Conservation (phyloP, 2,329 filamentous ascomycete species). For the Cladosporium halotolerans region DNA sequence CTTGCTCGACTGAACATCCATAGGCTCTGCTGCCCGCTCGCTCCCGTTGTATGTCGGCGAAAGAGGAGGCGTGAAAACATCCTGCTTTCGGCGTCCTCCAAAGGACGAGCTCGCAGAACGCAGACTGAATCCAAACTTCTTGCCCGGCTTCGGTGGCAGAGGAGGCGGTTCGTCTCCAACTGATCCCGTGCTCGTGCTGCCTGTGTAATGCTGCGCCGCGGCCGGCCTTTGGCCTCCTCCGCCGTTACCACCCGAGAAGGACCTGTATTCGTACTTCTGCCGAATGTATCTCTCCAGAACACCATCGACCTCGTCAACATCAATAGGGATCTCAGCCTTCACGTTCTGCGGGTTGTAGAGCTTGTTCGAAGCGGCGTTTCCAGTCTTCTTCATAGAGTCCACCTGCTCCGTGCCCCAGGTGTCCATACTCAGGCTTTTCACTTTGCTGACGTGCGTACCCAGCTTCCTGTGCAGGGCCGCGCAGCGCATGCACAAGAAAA, state of each 20-base stretch:
- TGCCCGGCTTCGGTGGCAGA: slow-evolving; percentile 54
- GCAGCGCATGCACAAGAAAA: slow-evolving; percentile 97
- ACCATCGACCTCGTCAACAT: slow-evolving; percentile 85
- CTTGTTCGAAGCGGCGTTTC: slow-evolving; percentile 80
- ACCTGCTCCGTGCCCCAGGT: slow-evolving; percentile 95
- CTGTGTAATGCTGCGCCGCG: slow-evolving; percentile 48
- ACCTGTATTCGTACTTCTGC: slow-evolving; percentile 77
- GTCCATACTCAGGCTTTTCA: slow-evolving; percentile 98
- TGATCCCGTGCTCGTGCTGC: slow-evolving; percentile 45
- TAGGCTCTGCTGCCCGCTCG: slow-evolving; percentile 18
- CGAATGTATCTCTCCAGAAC: slow-evolving; percentile 94
- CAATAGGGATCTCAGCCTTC: slow-evolving; percentile 77
- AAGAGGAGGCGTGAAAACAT: slow-evolving; percentile 31
- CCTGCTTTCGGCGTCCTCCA: slow-evolving; percentile 50
- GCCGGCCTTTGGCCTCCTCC: slow-evolving; percentile 18
- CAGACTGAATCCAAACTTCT: slow-evolving; percentile 58
- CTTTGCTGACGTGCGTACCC: slow-evolving; percentile 95
- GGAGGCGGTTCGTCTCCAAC: slow-evolving; percentile 51
- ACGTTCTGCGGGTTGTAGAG: slow-evolving; percentile 81
- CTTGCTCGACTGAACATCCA: slow-evolving; percentile 48
- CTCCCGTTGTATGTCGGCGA: slow-evolving; percentile 28
- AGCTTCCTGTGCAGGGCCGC: slow-evolving; percentile 91
- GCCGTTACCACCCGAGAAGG: slow-evolving; percentile 39
- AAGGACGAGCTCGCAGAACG: slow-evolving; percentile 66
- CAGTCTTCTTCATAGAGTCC: slow-evolving; percentile 93